phyloP scores from a whole-genome alignment of 2,329 filamentous ascomycete species.

The Rhinocladiella similis region DNA sequence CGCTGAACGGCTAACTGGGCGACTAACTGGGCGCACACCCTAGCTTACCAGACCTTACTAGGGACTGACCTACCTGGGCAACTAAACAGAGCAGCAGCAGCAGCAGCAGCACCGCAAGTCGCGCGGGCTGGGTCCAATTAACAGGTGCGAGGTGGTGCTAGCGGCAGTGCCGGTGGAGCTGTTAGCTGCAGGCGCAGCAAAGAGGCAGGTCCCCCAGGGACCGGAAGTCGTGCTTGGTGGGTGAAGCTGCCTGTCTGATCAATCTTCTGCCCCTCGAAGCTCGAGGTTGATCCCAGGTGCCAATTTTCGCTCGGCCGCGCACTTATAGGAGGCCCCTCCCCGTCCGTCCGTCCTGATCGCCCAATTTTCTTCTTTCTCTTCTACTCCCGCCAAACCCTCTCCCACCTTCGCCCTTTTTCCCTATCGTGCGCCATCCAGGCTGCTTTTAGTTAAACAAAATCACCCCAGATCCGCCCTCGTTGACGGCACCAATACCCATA shows the following conservation, averaged over 20 bases:
- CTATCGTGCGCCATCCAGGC: conserved; percentile 48
- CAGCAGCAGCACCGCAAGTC: too few species aligned
- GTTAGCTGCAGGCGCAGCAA: too few species aligned
- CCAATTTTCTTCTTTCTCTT: conserved; percentile 1
- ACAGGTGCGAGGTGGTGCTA: too few species aligned
- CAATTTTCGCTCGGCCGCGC: background rate
- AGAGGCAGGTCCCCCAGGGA: too few species aligned
- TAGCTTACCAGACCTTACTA: too few species aligned
- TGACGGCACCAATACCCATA: conserved; percentile 3
- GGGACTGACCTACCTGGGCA: too few species aligned
- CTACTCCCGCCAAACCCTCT: background rate
- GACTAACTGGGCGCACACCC: too few species aligned
- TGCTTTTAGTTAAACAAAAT: conserved; percentile 20
- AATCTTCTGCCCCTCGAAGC: conserved; percentile 4
- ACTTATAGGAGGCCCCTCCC: background rate
- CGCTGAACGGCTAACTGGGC: too few species aligned
- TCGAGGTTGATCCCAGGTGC: conserved; percentile 1
- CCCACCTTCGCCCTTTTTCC: background rate
- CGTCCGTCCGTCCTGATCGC: background rate
- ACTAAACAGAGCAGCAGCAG: too few species aligned
- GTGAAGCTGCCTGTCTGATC: background rate
- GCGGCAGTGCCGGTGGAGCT: too few species aligned
- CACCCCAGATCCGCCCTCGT: conserved; percentile 8
- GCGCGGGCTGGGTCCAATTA: too few species aligned
- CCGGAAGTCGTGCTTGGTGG: too few species aligned